Evolutionary conservation across 2,329 filamentous ascomycete genomes (phyloP).

Genomic region (Fusarium napiforme): DNA sequence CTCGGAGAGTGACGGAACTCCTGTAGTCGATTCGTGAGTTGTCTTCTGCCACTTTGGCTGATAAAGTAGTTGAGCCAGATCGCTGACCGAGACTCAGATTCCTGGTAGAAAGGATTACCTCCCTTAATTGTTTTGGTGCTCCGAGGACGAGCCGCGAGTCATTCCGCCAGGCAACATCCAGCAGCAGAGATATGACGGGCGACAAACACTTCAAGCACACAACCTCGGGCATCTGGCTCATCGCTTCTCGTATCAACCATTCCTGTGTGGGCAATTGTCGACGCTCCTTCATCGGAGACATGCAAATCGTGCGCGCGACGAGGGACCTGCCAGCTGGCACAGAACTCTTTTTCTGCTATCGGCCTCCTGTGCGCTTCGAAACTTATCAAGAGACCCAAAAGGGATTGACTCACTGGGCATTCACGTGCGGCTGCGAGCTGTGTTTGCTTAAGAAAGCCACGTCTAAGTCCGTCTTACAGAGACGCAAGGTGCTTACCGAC

Average conservation of each 20-base stretch:
- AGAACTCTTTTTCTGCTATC: neutral
- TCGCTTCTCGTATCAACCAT: slow-evolving; percentile 6
- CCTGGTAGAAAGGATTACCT: neutral
- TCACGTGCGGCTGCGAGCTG: neutral
- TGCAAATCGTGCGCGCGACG: slow-evolving; percentile 5
- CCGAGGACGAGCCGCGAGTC: neutral
- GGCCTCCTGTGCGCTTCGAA: neutral
- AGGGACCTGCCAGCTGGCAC: neutral
- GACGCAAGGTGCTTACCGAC: neutral
- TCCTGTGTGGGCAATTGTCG: slow-evolving; percentile 2
- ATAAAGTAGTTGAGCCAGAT: rapidly evolving
- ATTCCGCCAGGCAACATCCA: neutral
- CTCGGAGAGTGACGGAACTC: neutral
- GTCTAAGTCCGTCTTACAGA: neutral
- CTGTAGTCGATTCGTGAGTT: slow-evolving; percentile 1
- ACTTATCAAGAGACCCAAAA: slow-evolving; percentile 1
- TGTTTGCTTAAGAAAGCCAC: neutral
- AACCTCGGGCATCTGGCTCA: neutral
- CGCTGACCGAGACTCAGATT: neutral
- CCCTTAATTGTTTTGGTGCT: neutral
- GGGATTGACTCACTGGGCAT: neutral
- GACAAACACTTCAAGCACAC: neutral
- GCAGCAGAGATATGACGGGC: neutral
- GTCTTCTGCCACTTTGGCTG: neutral
- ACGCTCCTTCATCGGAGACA: slow-evolving; percentile 4